These are phyloP conservation scores for Cucurbita pepo DNA, from an alignment of 306 rosid species.

Conservation along the genomic window DNA sequence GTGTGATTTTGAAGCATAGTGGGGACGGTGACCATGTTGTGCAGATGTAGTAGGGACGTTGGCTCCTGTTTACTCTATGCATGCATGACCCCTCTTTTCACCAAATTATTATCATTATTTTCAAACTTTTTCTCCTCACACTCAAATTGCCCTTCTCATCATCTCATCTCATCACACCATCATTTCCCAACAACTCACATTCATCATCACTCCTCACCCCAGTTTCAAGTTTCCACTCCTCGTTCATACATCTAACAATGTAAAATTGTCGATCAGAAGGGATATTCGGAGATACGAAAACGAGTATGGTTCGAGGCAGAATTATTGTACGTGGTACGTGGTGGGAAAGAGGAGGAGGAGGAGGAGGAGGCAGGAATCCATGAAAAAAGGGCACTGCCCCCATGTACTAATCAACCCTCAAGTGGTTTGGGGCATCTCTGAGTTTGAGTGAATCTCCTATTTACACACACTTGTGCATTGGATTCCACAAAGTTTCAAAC, in stretches of 20 bases:
- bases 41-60: neutral
- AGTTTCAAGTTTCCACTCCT: too few relatives aligned
- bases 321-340: neutral
- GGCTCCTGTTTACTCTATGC: neutral
- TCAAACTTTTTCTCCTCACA: neutral
- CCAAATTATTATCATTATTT: neutral
- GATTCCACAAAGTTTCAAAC: neutral
- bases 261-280: neutral
- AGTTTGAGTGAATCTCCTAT: neutral
- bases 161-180: neutral
- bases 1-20: neutral
- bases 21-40: neutral
- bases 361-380: neutral
- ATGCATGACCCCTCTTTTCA: neutral
- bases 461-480: neutral
- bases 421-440: neutral
- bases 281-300: too few relatives aligned
- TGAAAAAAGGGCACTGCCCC: constrained; percentile 1
- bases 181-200: neutral
- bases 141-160: neutral
- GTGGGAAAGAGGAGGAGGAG: neutral
- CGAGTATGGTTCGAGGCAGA: neutral
- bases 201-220: neutral
- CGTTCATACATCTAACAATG: neutral
- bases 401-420: neutral